Evolutionary conservation across 257 asterid species (phyloP).

Genomic region (Schizonepeta tenuifolia): DNA sequence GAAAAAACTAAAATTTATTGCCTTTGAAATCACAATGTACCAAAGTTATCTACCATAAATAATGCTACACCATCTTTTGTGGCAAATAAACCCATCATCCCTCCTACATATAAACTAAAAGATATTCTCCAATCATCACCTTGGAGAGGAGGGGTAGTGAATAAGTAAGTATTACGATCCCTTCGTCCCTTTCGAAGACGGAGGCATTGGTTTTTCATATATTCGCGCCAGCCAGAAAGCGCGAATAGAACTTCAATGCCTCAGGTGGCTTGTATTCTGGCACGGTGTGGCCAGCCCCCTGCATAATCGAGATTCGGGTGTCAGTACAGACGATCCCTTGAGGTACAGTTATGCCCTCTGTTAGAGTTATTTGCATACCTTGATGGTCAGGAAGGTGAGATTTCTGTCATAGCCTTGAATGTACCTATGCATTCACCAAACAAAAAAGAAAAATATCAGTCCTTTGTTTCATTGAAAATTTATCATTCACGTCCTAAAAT

Average conservation of each 20-base stretch:
- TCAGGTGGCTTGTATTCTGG: slow-evolving; percentile 94
- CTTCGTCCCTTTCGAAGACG: neutral
- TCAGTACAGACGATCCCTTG: neutral
- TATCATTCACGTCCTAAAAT: neutral
- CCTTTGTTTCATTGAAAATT: neutral
- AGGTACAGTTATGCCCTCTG: too few species aligned
- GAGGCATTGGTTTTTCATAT: slow-evolving; percentile 42
- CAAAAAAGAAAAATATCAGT: neutral
- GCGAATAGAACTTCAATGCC: slow-evolving; percentile 72
- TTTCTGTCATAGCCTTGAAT: slow-evolving; percentile 76
- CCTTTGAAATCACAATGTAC: neutral
- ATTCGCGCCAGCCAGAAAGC: slow-evolving; percentile 63
- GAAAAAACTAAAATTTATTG: too few species aligned
- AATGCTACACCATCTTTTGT: neutral
- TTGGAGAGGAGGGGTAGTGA: neutral
- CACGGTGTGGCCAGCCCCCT: slow-evolving; percentile 97
- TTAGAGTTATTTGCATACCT: slow-evolving; percentile 49
- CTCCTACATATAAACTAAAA: neutral
- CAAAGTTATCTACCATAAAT: neutral
- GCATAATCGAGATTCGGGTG: slow-evolving; percentile 21
- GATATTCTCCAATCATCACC: neutral
- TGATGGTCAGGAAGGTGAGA: slow-evolving; percentile 81
- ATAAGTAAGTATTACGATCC: neutral
- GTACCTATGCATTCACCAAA: slow-evolving; percentile 50
- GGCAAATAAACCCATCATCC: slow-evolving; percentile 5